These are phyloP conservation scores for Lithospermum erythrorhizon DNA, from an alignment of 257 asterid species.

Conservation along the genomic window DNA sequence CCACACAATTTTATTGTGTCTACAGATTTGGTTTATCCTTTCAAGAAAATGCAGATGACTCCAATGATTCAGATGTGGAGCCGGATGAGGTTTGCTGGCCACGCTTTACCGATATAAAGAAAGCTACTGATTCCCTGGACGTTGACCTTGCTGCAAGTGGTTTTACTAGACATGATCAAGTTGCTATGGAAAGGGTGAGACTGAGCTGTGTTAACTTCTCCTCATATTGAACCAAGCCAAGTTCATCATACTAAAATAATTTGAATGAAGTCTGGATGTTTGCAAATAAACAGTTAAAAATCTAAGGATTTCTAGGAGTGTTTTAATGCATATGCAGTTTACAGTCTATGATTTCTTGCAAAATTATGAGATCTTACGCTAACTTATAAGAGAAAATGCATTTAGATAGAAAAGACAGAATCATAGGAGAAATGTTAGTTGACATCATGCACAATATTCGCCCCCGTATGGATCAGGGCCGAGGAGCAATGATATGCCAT, in stretches of 20 bases:
- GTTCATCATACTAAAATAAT: not conserved
- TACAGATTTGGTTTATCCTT: slow-evolving; percentile 58
- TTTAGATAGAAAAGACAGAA: no score
- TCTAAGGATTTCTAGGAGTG: no score
- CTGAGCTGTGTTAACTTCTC: slow-evolving; percentile 5
- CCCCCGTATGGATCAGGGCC: not conserved
- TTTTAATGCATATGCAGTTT: no score
- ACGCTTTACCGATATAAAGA: slow-evolving; percentile 52
- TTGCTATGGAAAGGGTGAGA: slow-evolving; percentile 64
- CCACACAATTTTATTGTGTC: not conserved
- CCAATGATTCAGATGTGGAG: slow-evolving; percentile 41
- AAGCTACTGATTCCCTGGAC: slow-evolving; percentile 68
- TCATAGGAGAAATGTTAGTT: no score
- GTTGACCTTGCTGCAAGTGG: slow-evolving; percentile 97
- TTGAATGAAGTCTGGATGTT: not conserved
- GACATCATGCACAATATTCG: no score
- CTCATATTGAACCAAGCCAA: not conserved
- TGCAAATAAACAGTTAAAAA: no score
- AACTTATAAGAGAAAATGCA: no score
- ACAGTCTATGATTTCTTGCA: no score
- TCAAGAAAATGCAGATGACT: slow-evolving; percentile 41
- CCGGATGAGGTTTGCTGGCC: slow-evolving; percentile 50
- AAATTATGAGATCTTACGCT: no score
- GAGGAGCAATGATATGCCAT: not conserved
- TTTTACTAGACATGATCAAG: slow-evolving; percentile 76